A percentile compares a stretch with the other conserved stretches of the same genome.
Conservation (phyloP, 768 basidiomycete genomes). For the Auricularia sp. region DNA sequence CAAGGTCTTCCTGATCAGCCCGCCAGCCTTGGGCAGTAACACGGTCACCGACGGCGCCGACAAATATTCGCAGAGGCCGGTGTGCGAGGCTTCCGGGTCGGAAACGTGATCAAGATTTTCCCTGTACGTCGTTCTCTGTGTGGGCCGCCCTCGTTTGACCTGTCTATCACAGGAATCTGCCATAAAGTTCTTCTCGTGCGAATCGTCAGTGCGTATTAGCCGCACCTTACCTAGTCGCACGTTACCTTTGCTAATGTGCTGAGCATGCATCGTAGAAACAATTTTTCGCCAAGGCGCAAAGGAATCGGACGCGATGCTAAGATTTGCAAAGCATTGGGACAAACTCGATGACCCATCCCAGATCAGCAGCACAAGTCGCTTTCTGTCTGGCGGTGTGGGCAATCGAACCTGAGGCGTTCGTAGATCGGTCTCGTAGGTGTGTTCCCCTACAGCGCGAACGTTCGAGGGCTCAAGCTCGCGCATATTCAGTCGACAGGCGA, state of each 20-base stretch:
- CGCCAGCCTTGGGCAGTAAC: constrained; percentile 58
- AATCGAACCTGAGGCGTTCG: constrained; percentile 56
- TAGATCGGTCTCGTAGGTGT: constrained; percentile 93
- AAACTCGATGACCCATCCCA: constrained; percentile 78
- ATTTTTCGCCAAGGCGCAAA: constrained; percentile 68
- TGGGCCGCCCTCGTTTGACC: background rate
- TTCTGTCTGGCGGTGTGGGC: constrained; percentile 90
- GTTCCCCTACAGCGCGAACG: constrained; percentile 95
- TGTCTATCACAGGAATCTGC: constrained; percentile 63
- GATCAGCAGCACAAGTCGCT: constrained; percentile 85
- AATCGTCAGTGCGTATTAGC: constrained; percentile 61
- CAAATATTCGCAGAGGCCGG: constrained; percentile 88
- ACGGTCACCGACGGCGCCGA: constrained; percentile 31
- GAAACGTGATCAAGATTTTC: constrained; percentile 88
- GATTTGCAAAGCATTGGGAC: constrained; percentile 66
- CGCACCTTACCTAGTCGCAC: background rate
- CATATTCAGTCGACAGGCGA: constrained; percentile 79
- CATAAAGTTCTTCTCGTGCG: constrained; percentile 95
- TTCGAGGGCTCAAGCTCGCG: constrained; percentile 88
- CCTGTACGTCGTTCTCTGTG: constrained; percentile 37
- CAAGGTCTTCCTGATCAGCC: constrained; percentile 92
- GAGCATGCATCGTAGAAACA: constrained; percentile 57
- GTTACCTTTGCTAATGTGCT: constrained; percentile 8
- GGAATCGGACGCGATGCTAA: background rate
- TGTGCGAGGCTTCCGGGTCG: constrained; percentile 92